Base-by-base conservation (phyloP, 208 protist genomes). In the Leishmania gerbilli region DNA sequence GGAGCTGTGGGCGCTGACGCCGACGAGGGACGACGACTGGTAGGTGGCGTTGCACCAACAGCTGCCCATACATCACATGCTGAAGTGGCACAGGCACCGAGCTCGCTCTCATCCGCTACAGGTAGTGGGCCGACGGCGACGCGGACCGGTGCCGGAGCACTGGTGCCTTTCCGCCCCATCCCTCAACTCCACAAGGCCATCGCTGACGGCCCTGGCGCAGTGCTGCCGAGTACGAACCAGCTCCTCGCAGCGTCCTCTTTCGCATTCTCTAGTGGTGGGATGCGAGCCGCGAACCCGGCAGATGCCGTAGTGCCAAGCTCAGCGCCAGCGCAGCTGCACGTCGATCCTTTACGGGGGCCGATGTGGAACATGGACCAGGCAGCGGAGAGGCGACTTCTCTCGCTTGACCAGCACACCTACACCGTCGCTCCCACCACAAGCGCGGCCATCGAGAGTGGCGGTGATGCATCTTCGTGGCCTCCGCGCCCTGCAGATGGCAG, bases 181-280 rank as follows among this genome's bases (percentile, higher is more conserved):
- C 34, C 37, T 37, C n/a, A 15, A 19, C 56, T 34, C 24, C 56
- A 47, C 55, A 64, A 34, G 53, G 56, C 53, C 6, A 15, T 65
- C 53, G 37, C 74, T 37, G 56, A 77, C 24, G 56, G 40, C 27
- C 74, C 74, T 31, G 74, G 2, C 9, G 53, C 56, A 3, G 74
- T 13, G 24, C 42, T 77, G 24, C 74, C 74, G 37, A 68, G 74
- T 27, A 77, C 74, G 21, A 77, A 77, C 74, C 40, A 56, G 9
- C 17, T 24, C 5, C 17, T 24, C 34, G 27, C 24, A 9, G 74
- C 55, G 56, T 37, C 74, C 56, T 51, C 34, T 47, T 40, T 37
- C 19, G 27, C 37, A 2, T n/a, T 40, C 74, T 31, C 37, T n/a
- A 34, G 19, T 24, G n/a, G 51, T 64, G 31, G 31, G 15, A 9